A percentile compares a stretch with the other conserved stretches of the same genome.
Conservation (phyloP, 75 land plant species). For the Chamaecyparis obtusa region DNA sequence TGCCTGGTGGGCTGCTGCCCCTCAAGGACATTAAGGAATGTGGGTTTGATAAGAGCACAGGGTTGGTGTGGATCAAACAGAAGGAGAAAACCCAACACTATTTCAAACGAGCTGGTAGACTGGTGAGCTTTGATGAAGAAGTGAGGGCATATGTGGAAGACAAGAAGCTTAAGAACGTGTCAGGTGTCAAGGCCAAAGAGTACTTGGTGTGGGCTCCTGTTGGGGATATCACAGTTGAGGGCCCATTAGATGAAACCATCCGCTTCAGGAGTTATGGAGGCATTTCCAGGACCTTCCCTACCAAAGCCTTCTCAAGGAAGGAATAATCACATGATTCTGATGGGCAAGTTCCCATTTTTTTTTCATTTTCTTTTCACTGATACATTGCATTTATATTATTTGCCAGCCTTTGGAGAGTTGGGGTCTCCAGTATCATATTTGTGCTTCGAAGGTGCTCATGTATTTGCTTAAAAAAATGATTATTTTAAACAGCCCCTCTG, state of each 20-base stretch:
- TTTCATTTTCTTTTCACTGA: not conserved
- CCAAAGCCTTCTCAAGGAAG: not conserved
- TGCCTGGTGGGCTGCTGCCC: constrained; percentile 32
- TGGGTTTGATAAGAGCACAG: constrained; percentile 25
- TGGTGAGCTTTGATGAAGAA: constrained; percentile 36
- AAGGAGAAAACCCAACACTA: constrained; percentile 29
- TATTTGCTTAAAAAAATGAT: not conserved
- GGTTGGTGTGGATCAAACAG: constrained; percentile 31
- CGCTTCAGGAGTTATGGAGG: constrained; percentile 9
- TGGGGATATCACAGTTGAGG: constrained; percentile 7
- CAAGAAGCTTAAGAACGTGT: constrained; percentile 23
- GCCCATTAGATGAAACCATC: not conserved
- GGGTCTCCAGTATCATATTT: not conserved
- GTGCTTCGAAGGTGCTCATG: not conserved
- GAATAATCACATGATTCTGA: not conserved
- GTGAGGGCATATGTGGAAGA: constrained; percentile 36
- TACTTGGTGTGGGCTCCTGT: constrained; percentile 32
- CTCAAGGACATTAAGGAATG: constrained; percentile 25
- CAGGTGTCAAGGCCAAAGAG: constrained; percentile 45
- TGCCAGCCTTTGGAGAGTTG: not conserved
- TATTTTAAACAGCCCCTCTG: not conserved
- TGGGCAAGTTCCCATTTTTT: not conserved
- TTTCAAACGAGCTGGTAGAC: constrained; percentile 24
- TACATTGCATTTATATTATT: not conserved
- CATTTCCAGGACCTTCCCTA: constrained; percentile 13